These are phyloP conservation scores for Lentinula sp. DNA, from an alignment of 768 basidiomycete genomes.

Conservation along the genomic window DNA sequence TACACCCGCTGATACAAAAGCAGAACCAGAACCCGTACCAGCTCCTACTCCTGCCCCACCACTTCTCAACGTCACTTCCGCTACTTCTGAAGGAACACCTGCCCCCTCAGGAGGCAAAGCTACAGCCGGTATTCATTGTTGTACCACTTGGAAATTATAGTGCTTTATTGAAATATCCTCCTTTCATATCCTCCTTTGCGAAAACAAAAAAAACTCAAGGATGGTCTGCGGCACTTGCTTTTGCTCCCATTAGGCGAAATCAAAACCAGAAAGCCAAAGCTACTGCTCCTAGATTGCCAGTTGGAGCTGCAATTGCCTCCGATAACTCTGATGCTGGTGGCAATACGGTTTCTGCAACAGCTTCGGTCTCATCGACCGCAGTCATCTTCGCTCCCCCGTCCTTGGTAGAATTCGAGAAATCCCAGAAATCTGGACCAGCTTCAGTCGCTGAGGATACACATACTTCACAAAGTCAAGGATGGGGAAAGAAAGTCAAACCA, in stretches of 20 bases:
- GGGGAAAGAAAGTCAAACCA: conserved; percentile 88
- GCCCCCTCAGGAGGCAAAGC: conserved; percentile 30
- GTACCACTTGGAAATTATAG: conserved; percentile 39
- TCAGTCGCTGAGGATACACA: conserved; percentile 19
- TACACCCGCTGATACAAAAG: conserved; percentile 7
- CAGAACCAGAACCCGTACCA: conserved; percentile 12
- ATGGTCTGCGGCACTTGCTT: conserved; percentile 88
- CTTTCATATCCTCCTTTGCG: conserved; percentile 22
- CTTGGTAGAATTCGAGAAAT: conserved; percentile 30
- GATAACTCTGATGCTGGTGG: not conserved
- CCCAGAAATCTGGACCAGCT: not conserved
- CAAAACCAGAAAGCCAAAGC: conserved; percentile 54
- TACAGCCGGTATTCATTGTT: conserved; percentile 54
- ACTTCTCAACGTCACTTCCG: conserved; percentile 2
- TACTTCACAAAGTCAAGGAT: conserved; percentile 47
- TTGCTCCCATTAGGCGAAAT: conserved; percentile 73
- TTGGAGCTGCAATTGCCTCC: conserved; percentile 50
- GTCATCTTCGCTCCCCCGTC: conserved; percentile 68
- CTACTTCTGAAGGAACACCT: conserved; percentile 18
- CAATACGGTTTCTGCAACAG: conserved; percentile 19
- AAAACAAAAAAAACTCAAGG: conserved; percentile 41
- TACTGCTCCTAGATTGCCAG: conserved; percentile 44
- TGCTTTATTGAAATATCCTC: conserved; percentile 51
- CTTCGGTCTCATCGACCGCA: conserved; percentile 39
- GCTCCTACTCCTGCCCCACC: not conserved